Base-by-base conservation (phyloP, 768 basidiomycete species). In the Suillus paluster region DNA sequence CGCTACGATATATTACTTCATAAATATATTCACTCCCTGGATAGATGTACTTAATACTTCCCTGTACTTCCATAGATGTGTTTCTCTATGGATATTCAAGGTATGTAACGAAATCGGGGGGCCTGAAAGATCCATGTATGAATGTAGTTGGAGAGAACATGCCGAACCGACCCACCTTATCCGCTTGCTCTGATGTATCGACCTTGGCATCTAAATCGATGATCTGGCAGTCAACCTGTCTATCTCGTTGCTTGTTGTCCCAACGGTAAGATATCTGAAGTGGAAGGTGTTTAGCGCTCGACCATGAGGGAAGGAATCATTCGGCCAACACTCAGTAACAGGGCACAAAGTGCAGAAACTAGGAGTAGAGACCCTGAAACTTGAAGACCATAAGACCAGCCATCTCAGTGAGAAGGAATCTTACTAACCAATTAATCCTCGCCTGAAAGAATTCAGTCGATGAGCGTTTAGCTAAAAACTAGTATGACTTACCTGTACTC, bases 101-200 rank as follows among this genome's bases (percentile, higher is more conserved):
- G 30, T 33, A 21, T 52, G 33, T 14, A 34, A 34, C 50, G 33
- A 8, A 48, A 48, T 25, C 3, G 11, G 49, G 12, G 30, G 12
- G n/a, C 6, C 50, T n/a, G 33, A 5, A 52, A 33, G 33, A 52
- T 6, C 33, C 23, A 23, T 46, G 2, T 25, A 7, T 23, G 5
- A 5, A n/a, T 12, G 30, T 10, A n/a, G 27, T n/a, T n/a, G 5
- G 30, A 5, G 48, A 12, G n/a, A n/a, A 59, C 50, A 23, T 15
- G 46, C 33, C 38, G 39, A 52, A 34, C 5, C 15, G 21, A 23
- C 65, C 53, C 52, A 88, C 89, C 77, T 86, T 81, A 67, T 91
- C 89, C 0, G 89, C 90, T 17, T 88, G 70, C 64, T 86, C 81
- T 36, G 77, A 77, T 3, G 86, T 90, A 67, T 91, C 83, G 4